Percentiles rank a stretch among this genome's conserved stretches.
Evolutionary conservation across 345 rosid genomes (phyloP).

Genomic region (Rhizophora apiculata): DNA sequence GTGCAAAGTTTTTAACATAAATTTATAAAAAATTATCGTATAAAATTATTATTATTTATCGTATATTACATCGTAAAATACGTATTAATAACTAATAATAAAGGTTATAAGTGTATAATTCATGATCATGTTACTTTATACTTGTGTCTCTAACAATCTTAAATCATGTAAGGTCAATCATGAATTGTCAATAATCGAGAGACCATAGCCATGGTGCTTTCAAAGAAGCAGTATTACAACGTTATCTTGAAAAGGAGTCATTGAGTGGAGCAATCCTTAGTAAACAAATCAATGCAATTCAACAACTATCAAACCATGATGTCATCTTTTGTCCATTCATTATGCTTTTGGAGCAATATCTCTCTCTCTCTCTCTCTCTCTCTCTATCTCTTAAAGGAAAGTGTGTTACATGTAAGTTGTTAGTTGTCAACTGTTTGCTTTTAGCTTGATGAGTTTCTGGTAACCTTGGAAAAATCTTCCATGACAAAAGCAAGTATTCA

Average conservation of each 20-base stretch:
- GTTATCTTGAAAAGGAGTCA: conserved; percentile 1
- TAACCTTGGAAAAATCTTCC: conserved; percentile 1
- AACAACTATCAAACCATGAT: conserved; percentile 1
- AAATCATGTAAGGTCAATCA: background rate
- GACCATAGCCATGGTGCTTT: conserved; percentile 4
- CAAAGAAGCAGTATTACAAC: background rate
- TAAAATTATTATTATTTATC: too few species aligned
- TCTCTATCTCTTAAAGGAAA: background rate
- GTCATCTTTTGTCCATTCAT: background rate
- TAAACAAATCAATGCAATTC: background rate
- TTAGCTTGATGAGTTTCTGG: conserved; percentile 23
- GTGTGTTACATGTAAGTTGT: background rate
- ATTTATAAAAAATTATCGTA: too few species aligned
- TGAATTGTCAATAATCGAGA: conserved; percentile 1
- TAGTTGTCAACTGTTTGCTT: too few species aligned
- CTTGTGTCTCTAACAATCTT: background rate
- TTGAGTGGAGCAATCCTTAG: conserved; percentile 4
- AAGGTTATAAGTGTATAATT: too few species aligned
- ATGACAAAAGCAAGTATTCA: conserved; percentile 7
- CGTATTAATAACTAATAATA: too few species aligned
- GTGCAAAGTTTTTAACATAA: too few species aligned
- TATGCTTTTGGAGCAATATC: background rate
- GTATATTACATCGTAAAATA: too few species aligned
- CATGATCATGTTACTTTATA: too few species aligned
- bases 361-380: background rate